phyloP scores from a whole-genome alignment of 1,139 yeast genomes.

The Candida dubliniensis region DNA sequence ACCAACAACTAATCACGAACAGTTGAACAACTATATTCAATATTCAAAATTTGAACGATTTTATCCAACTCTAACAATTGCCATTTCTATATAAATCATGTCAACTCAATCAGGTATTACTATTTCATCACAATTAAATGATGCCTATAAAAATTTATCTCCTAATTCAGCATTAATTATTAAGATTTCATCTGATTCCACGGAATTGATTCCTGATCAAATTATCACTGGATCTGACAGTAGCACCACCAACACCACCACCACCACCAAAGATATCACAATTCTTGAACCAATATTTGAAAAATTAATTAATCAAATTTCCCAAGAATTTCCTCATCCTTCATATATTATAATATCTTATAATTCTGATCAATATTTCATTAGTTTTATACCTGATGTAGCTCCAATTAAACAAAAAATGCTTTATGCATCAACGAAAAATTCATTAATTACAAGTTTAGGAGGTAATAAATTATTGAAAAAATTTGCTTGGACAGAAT shows the following conservation, averaged over 20 bases:
- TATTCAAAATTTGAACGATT: too few species aligned
- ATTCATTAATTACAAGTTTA: slow-evolving; percentile 67
- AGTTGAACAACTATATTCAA: background rate
- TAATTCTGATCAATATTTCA: slow-evolving; percentile 48
- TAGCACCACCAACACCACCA: too few species aligned
- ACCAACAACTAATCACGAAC: background rate
- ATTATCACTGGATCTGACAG: slow-evolving; percentile 22
- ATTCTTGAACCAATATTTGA: slow-evolving; percentile 34
- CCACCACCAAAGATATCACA: slow-evolving; percentile 11
- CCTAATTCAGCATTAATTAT: slow-evolving; percentile 32
- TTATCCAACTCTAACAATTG: too few species aligned
- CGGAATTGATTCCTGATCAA: slow-evolving; percentile 44
- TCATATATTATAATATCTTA: slow-evolving; percentile 53
- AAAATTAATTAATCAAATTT: slow-evolving; percentile 32
- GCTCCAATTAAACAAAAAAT: slow-evolving; percentile 84
- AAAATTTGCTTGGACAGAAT: slow-evolving; percentile 54
- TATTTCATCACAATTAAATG: slow-evolving; percentile 46
- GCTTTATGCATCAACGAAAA: slow-evolving; percentile 91
- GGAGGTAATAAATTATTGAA: slow-evolving; percentile 62
- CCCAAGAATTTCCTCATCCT: slow-evolving; percentile 49
- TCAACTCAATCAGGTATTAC: slow-evolving; percentile 72
- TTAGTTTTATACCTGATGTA: slow-evolving; percentile 83
- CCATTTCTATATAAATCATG: slow-evolving; percentile 28
- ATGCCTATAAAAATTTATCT: slow-evolving; percentile 26
- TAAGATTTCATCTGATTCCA: slow-evolving; percentile 46